Evolutionary conservation across 345 rosid species (phyloP), one percentile per base, ranked within the genome.

Genomic region (Camelina laxa): DNA sequence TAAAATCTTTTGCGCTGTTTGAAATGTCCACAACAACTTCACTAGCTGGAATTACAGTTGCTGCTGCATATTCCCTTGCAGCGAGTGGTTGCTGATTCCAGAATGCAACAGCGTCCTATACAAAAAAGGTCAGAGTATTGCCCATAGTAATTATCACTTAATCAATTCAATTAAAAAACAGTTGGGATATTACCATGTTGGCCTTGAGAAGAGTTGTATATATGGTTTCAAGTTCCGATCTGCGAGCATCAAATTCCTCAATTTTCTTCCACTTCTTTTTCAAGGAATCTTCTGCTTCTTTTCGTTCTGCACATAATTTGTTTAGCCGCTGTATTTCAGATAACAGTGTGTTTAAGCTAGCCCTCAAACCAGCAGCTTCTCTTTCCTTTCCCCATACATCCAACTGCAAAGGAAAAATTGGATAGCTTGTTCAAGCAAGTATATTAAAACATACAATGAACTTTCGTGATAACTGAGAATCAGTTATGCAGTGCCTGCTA

Each of bases 351-450:
- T 82, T 89, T 82, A 91, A 80, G 82, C 97, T 88, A 76, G 94
- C 92, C 80, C 86, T 88, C 81, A 91, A 71, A 62, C 98, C 97
- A 79, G 91, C 82, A 61, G 84, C 85, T 85, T 93, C 98, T 79
- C 97, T 88, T 82, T 91, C 96, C 83, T 88, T 93, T 75, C 88
- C 87, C 98, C 97, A 93, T 74, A 91, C 91, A 79, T 93, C 97
- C 85, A 93, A 79, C 98, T 91, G 83, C 77, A 79, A 22, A 50
- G 19, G 57, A 57, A 60, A 73, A 69, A 56, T 30, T 15, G 39
- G 39, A 56, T 44, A 47, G 48, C 59, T 55, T 48, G 44, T 60
- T 38, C 45, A 80, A 72, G 45, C 50, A 70, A 27, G 42, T 17
- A 59, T n/a, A 58, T n/a, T 1, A 47, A 47, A 33, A 64, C 69